Evolutionary conservation across 768 basidiomycete genomes (phyloP).

Genomic region (Russula earlei): DNA sequence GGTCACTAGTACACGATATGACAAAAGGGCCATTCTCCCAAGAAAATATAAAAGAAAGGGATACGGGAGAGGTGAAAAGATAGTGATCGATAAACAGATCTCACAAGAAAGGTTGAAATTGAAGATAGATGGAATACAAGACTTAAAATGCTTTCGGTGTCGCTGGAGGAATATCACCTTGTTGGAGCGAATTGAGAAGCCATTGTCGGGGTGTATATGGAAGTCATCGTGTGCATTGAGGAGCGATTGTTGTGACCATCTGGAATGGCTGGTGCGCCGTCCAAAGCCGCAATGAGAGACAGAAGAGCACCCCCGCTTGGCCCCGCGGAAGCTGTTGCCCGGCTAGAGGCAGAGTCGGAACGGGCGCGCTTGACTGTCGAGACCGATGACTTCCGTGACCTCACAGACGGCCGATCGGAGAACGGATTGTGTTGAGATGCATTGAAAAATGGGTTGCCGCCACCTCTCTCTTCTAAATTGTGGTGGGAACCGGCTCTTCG

Average conservation of each 20-base stretch:
- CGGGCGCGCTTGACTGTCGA: conserved; percentile 2
- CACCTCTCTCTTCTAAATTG: background rate
- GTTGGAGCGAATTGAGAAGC: too few species aligned
- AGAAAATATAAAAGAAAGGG: background rate
- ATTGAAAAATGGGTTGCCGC: conserved; percentile 18
- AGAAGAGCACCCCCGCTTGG: conserved; percentile 8
- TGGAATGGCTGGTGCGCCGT: background rate
- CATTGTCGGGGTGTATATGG: conserved; percentile 2
- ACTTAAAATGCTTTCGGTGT: conserved; percentile 16
- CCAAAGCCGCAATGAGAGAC: conserved; percentile 18
- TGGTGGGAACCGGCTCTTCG: background rate
- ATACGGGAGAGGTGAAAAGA: background rate
- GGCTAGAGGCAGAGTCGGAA: conserved; percentile 7
- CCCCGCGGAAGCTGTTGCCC: background rate
- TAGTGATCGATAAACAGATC: background rate
- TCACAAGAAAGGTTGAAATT: background rate
- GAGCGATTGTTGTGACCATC: background rate
- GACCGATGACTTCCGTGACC: conserved; percentile 14
- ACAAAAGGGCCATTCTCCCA: conserved; percentile 1
- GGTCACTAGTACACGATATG: conserved; percentile 2
- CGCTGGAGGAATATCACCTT: background rate
- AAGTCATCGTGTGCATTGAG: conserved; percentile 7
- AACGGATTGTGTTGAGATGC: conserved; percentile 17
- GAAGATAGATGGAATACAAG: background rate
- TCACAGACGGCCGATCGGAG: conserved; percentile 9